Percentiles rank a stretch among this genome's conserved stretches.
Evolutionary conservation across 2,329 filamentous ascomycete genomes (phyloP).

Genomic region (Achaetomium macrosporum): DNA sequence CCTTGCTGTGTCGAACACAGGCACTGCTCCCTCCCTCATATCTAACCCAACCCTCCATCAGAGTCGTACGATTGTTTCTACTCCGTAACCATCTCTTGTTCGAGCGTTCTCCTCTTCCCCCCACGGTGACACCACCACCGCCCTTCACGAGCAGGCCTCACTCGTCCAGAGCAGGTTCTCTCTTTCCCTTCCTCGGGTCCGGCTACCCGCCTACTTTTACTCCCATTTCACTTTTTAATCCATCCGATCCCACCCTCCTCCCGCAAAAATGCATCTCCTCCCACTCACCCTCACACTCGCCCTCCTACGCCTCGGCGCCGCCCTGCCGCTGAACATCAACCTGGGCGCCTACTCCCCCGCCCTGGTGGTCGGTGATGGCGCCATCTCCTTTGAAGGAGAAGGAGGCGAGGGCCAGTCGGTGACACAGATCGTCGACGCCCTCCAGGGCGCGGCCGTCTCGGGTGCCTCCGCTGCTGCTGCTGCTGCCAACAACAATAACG

Average conservation of each 20-base stretch:
- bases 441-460: conserved; percentile 35
- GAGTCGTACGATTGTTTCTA: too few species aligned
- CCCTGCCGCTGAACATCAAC: conserved; percentile 47
- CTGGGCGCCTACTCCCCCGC: conserved; percentile 46
- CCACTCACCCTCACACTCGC: neutral
- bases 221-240: neutral
- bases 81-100: too few species aligned
- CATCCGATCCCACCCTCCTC: neutral
- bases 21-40: too few species aligned
- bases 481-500: neutral
- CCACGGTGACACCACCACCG: too few species aligned
- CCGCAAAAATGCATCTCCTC: neutral
- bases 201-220: neutral
- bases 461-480: conserved; percentile 32
- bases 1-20: too few species aligned
- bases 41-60: too few species aligned
- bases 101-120: too few species aligned
- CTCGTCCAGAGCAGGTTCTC: neutral
- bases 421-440: conserved; percentile 35
- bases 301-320: conserved; percentile 25
- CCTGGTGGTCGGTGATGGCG: conserved; percentile 49
- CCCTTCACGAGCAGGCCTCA: neutral
- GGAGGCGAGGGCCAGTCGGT: conserved; percentile 30
- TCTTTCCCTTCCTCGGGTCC: neutral
- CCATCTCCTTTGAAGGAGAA: conserved; percentile 39